Evolutionary conservation across 2,329 filamentous ascomycete species (phyloP).

Genomic region (Neocatenulostroma microsporum): DNA sequence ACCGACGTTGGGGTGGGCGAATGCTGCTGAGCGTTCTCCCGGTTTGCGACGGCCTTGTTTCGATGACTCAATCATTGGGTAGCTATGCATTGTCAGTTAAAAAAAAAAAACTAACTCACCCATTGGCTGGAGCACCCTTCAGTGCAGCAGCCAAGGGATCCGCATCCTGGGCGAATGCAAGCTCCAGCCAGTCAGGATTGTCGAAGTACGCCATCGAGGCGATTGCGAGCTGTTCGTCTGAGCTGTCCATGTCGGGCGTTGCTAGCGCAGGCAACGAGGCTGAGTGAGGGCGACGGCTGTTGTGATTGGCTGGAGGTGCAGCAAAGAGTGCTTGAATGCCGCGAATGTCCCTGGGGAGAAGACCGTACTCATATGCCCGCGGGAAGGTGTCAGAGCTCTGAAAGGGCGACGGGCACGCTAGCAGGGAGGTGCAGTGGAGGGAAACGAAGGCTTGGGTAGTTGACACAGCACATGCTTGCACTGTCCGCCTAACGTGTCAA

Average conservation of each 20-base stretch:
- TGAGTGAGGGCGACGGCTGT: background rate
- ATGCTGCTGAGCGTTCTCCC: background rate
- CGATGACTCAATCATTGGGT: too few species aligned
- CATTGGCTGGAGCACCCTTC: background rate
- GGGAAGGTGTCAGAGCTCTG: too few species aligned
- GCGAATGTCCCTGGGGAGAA: too few species aligned
- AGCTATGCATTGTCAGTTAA: background rate
- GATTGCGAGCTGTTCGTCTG: background rate
- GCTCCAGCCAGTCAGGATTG: background rate
- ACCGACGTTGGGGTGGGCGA: background rate
- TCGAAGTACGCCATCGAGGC: background rate
- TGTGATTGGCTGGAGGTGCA: slow-evolving; percentile 1
- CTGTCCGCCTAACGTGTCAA: background rate
- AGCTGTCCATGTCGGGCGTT: background rate
- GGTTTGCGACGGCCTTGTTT: too few species aligned
- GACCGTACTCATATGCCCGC: too few species aligned
- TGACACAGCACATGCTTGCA: background rate
- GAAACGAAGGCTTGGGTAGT: background rate
- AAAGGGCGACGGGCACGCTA: background rate
- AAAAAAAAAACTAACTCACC: background rate
- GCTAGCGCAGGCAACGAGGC: slow-evolving; percentile 2
- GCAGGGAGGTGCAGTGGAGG: background rate
- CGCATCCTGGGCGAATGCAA: background rate
- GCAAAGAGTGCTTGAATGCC: too few species aligned
- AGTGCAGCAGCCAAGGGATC: background rate